Evolutionary conservation across 2,329 filamentous ascomycete species (phyloP), one percentile per base, ranked within the genome.

Genomic region (Didymella sp.): DNA sequence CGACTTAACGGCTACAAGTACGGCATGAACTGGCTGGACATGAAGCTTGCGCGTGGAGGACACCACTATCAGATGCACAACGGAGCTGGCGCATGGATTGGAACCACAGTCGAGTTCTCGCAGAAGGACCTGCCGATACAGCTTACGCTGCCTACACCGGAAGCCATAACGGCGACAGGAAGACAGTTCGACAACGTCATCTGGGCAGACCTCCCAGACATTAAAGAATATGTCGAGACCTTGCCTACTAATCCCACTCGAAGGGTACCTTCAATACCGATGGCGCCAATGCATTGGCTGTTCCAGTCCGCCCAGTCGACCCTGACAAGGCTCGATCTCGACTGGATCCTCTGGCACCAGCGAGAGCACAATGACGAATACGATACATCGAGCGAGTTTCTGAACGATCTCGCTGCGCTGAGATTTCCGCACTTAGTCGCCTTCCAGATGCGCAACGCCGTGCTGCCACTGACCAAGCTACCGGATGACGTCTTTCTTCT

Each of bases 381-480:
- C 11, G 43, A 58, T 31, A 59, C 47, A 19, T 67, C 69, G 12
- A 33, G 38, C 13, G 40, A 41, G 2, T 59, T 62, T 12, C 37
- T 78, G 19, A 49, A 62, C 7, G 51, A 57, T 5, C 64, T 80
- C 8, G 73, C 76, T 52, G 49, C 47, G 6, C 66, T 78, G 31
- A 73, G 75, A 1, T 80, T 81, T 53, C 79, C 80, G 6, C 68
- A 77, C 47, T 62, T 82, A 8, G 68, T 76, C 25, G 72, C 78
- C n/a, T 79, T 82, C 25, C 80, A 82, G 50, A 59, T 81, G 27
- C 74, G 80, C 13, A 81, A 81, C 60, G 76, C 77, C 19, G 76
- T 80, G 1, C 68, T 76, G 11, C 46, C 64, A 0, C 67, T 76
- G 11, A 77, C 76, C 1, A 59, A 51, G n/a, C 56, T 80, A 7